Evolutionary conservation across 495 filamentous ascomycete species (phyloP), one percentile per base, ranked within the genome.

Genomic region (Talaromyces liani): DNA sequence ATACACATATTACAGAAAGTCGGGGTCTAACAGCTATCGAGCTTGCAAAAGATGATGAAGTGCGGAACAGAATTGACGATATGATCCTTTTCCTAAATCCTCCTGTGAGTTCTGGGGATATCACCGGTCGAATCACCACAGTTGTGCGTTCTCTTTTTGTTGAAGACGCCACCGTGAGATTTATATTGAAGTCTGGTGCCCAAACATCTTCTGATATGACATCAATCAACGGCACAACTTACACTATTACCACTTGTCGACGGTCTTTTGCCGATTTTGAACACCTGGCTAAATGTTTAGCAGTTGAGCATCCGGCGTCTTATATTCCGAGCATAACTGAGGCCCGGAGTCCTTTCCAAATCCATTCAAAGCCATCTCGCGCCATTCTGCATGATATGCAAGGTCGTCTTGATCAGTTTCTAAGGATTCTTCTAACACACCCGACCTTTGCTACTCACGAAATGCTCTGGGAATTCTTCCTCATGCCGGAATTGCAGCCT

Each of bases 401-500:
- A 72, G 75, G 93, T 54, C 88, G 88, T 31, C 85, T 96, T 7
- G 92, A 98, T 74, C 85, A 84, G 36, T 96, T 97, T 68, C 75
- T 99, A 63, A 88, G 89, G 54, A 89, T 92, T 7, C 81, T 99
- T 24, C 80, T 99, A 34, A 79, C 85, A 0, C 95, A 99, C 69
- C 89, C 95, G 3, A 97, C 94, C 5, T 98, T 99, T 72, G 86
- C 91, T 1, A 97, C 91, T 0, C 95, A 98, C 70, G 95, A 99
- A 77, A 90, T 97, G 82, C 80, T 99, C 6, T 99, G 95, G 95
- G 95, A 99, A 68, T 99, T 99, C 76, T 96, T 99, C 74, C 84
- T 99, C 2, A 93, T 98, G 16, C 95, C 95, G 2, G 95, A 99
- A 63, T 82, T 98, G 20, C 92, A 96, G 68, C 84, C 90, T 3